A percentile compares a stretch with the other conserved stretches of the same genome.
Evolutionary conservation across 139 green algal species (phyloP).

Genomic region (Mesostigma viride): DNA sequence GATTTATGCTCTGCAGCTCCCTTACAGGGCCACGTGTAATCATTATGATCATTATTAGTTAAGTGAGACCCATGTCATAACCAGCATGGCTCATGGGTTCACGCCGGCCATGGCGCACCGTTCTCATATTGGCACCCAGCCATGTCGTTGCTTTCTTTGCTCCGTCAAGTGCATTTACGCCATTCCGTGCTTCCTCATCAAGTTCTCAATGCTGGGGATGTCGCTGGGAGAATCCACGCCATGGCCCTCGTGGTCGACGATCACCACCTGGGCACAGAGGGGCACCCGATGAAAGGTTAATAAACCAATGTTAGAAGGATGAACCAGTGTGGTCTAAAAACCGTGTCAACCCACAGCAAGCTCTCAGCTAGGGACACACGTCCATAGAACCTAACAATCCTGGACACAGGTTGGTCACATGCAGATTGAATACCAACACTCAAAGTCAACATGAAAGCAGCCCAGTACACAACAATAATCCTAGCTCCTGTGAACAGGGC

Average conservation of each 20-base stretch:
- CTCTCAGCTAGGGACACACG: not conserved
- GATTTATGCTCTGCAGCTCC: no score
- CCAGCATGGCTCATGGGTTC: no score
- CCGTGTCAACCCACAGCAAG: not conserved
- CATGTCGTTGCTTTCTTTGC: no score
- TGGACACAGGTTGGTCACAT: not conserved
- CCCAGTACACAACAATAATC: no score
- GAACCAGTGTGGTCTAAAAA: not conserved
- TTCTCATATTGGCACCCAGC: no score
- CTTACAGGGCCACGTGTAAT: no score
- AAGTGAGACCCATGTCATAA: no score
- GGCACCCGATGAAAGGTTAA: not conserved
- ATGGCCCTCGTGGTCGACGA: conserved; percentile 51
- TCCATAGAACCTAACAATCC: not conserved
- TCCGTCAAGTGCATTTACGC: conserved; percentile 12
- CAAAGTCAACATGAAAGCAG: no score
- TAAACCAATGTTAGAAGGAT: conserved; percentile 5
- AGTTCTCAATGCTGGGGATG: conserved; percentile 43
- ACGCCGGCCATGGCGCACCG: no score
- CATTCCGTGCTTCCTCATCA: conserved; percentile 30
- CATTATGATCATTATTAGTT: no score
- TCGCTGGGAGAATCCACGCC: conserved; percentile 57
- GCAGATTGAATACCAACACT: no score
- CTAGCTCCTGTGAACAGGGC: no score
- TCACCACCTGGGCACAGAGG: conserved; percentile 29